phyloP scores from a whole-genome alignment of 495 filamentous ascomycete genomes.

The Aspergillus carlsbadensis region DNA sequence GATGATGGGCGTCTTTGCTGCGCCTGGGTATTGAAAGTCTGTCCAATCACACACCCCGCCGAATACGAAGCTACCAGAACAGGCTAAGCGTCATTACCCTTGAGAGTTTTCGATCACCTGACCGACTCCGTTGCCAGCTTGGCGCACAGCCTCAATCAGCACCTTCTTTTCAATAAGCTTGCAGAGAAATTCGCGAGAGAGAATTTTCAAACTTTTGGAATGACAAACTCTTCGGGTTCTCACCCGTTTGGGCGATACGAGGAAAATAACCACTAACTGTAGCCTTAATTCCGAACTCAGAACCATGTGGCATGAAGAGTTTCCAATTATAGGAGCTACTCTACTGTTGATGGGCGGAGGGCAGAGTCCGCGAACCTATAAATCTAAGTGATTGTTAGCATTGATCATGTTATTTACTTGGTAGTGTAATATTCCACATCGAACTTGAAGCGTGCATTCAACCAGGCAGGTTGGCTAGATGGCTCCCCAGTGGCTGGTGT shows the following conservation, averaged over 20 bases:
- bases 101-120: neutral
- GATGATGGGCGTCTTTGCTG: neutral
- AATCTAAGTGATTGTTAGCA: too few species aligned
- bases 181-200: neutral
- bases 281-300: too few species aligned
- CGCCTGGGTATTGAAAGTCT: neutral
- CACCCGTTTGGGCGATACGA: neutral
- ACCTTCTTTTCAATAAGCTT: neutral
- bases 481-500: neutral
- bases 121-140: neutral
- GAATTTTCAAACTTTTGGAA: neutral
- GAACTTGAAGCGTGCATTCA: too few species aligned
- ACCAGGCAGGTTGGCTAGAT: too few species aligned
- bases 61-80: conserved; percentile 16
- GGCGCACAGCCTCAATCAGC: conserved; percentile 1
- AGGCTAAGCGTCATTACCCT: neutral
- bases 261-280: neutral
- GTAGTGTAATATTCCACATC: too few species aligned
- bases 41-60: conserved; percentile 11
- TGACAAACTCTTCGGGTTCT: too few species aligned
- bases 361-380: too few species aligned
- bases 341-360: too few species aligned
- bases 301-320: too few species aligned
- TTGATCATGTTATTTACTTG: too few species aligned
- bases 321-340: too few species aligned